These are phyloP conservation scores for Hyaloraphidium curvatum DNA, from an alignment of 192 early-diverging fungal species.

Conservation along the genomic window DNA sequence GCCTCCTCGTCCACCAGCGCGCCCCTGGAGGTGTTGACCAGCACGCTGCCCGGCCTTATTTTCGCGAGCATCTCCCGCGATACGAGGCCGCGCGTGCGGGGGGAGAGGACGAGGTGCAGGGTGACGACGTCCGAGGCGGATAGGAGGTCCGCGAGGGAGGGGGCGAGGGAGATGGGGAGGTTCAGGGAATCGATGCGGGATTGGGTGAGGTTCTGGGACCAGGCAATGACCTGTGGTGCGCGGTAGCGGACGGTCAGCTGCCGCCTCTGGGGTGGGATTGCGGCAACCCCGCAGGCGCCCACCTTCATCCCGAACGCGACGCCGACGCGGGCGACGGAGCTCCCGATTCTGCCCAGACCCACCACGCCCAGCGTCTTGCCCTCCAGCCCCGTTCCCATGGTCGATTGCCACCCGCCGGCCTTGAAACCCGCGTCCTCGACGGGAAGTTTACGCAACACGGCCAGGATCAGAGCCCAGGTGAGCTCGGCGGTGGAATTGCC, in stretches of 20 bases:
- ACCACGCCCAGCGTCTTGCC: neutral
- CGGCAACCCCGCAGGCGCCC: neutral
- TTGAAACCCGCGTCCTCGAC: neutral
- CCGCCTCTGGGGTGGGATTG: no score
- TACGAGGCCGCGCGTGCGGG: constrained; percentile 8
- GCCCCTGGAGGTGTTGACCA: constrained; percentile 22
- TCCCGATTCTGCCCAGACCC: neutral
- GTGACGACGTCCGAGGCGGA: neutral
- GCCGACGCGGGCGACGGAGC: neutral
- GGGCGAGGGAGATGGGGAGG: neutral
- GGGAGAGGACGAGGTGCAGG: neutral
- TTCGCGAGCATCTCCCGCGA: constrained; percentile 7
- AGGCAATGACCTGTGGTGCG: no score
- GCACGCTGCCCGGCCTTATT: constrained; percentile 16
- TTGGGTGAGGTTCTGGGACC: neutral
- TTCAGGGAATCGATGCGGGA: neutral
- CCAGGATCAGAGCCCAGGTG: constrained; percentile 2
- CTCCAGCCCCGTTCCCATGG: neutral
- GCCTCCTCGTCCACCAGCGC: constrained; percentile 20
- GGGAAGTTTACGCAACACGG: neutral
- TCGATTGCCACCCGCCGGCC: neutral
- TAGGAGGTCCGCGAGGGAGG: neutral
- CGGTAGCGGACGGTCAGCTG: no score
- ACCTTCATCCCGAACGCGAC: neutral
- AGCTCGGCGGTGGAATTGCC: constrained; percentile 1